Evolutionary conservation across 768 basidiomycete species (phyloP).

Genomic region (Lanmaoa pseudosensibilis): DNA sequence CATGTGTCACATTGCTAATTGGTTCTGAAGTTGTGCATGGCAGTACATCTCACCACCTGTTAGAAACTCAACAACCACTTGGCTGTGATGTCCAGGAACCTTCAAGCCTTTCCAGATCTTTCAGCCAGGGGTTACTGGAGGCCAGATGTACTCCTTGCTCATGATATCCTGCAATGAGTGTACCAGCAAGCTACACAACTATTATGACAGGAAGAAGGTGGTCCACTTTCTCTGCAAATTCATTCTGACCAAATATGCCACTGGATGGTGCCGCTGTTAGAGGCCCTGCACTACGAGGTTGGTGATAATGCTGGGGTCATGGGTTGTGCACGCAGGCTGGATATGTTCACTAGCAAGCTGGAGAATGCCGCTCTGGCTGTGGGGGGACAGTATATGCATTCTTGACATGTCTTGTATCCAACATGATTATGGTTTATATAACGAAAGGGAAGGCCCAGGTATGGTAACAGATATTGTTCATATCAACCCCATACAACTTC

Average conservation of each 20-base stretch:
- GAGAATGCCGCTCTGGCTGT: not conserved
- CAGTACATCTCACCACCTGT: too few species aligned
- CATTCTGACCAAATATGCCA: slow-evolving; percentile 14
- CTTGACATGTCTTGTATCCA: too few species aligned
- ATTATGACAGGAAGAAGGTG: slow-evolving; percentile 13
- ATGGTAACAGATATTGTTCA: too few species aligned
- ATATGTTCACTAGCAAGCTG: not conserved
- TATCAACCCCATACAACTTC: too few species aligned
- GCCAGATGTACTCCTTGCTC: slow-evolving; percentile 9
- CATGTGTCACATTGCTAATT: too few species aligned
- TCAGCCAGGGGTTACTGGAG: slow-evolving; percentile 8
- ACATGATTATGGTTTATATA: too few species aligned
- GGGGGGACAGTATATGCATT: not conserved
- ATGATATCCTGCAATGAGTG: slow-evolving; percentile 2
- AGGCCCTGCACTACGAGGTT: slow-evolving; percentile 5
- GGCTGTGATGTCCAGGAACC: too few species aligned
- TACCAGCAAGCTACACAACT: slow-evolving; percentile 4
- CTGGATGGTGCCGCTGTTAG: slow-evolving; percentile 6
- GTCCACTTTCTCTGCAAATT: slow-evolving; percentile 12
- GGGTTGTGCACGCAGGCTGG: not conserved
- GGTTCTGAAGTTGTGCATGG: too few species aligned
- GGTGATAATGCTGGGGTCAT: not conserved
- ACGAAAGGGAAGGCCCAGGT: too few species aligned
- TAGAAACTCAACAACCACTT: too few species aligned
- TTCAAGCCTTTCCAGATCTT: not conserved